Evolutionary conservation across 2,329 filamentous ascomycete species (phyloP).

Genomic region (Talaromyces sp.): DNA sequence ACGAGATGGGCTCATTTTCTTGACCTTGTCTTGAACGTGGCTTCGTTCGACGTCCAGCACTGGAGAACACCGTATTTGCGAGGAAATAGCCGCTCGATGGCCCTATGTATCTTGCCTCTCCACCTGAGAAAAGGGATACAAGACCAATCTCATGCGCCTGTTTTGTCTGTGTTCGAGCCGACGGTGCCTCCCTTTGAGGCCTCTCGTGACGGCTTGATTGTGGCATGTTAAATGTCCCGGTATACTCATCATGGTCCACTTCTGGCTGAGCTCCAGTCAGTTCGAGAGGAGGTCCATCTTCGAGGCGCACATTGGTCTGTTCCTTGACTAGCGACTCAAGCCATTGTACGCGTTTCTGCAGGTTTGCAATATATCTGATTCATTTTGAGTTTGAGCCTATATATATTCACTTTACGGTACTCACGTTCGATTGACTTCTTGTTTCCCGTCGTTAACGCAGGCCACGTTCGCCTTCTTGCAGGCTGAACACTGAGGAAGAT

Average conservation of each 20-base stretch:
- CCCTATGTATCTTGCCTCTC: conserved; percentile 55
- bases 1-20: conserved; percentile 16
- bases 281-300: conserved; percentile 20
- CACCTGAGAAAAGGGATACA: conserved; percentile 53
- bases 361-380: conserved; percentile 39
- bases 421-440: conserved; percentile 49
- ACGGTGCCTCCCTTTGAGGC: conserved; percentile 1
- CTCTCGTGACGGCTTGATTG: conserved; percentile 14
- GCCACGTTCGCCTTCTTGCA: conserved; percentile 47
- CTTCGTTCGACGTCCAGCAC: conserved; percentile 31
- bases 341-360: conserved; percentile 51
- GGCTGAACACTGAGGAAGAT: conserved; percentile 46
- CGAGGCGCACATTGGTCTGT: conserved; percentile 47
- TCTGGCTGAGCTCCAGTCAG: conserved; percentile 3
- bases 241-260: not conserved
- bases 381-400: not conserved
- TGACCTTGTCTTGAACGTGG: conserved; percentile 6
- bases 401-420: not conserved
- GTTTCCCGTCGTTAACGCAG: conserved; percentile 52
- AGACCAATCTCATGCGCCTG: conserved; percentile 57
- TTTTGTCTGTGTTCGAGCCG: conserved; percentile 15
- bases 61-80: conserved; percentile 53
- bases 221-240: not conserved
- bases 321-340: conserved; percentile 50
- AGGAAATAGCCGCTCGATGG: conserved; percentile 61